Conservation (phyloP, 192 early-diverging fungal species). For the Coemansia reversa region DNA sequence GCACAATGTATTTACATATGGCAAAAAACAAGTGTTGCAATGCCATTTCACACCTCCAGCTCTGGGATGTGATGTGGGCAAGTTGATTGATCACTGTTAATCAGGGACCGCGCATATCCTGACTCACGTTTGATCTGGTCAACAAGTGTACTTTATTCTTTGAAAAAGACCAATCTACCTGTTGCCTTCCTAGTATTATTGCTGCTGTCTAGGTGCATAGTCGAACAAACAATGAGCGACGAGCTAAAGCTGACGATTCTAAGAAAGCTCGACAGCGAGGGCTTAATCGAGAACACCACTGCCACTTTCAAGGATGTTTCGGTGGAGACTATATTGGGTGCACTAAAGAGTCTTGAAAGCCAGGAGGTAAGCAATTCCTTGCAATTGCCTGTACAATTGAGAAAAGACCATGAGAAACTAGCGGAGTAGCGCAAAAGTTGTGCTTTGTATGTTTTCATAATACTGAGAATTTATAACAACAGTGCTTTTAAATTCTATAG, state of each 20-base stretch:
- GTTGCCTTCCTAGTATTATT: background rate
- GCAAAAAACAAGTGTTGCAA: no score
- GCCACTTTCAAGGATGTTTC: conserved; percentile 60
- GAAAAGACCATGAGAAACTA: background rate
- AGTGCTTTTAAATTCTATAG: conserved; percentile 22
- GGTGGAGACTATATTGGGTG: conserved; percentile 74
- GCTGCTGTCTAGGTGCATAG: no score
- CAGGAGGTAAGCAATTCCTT: conserved; percentile 67
- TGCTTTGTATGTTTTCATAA: background rate
- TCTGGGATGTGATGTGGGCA: no score
- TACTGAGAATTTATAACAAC: background rate
- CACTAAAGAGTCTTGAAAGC: conserved; percentile 79
- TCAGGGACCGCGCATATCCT: no score
- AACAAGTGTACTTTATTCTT: background rate
- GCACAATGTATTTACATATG: no score
- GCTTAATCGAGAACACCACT: conserved; percentile 70
- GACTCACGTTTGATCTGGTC: no score
- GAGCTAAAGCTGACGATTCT: conserved; percentile 48
- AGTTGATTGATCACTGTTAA: no score
- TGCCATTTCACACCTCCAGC: no score
- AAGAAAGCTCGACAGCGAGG: conserved; percentile 64
- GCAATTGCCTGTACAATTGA: background rate
- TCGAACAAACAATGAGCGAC: conserved; percentile 36
- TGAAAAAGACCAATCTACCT: background rate
- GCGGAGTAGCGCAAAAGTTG: background rate